Conservation (phyloP, 768 basidiomycete genomes). For the Chalciporus chontae region DNA sequence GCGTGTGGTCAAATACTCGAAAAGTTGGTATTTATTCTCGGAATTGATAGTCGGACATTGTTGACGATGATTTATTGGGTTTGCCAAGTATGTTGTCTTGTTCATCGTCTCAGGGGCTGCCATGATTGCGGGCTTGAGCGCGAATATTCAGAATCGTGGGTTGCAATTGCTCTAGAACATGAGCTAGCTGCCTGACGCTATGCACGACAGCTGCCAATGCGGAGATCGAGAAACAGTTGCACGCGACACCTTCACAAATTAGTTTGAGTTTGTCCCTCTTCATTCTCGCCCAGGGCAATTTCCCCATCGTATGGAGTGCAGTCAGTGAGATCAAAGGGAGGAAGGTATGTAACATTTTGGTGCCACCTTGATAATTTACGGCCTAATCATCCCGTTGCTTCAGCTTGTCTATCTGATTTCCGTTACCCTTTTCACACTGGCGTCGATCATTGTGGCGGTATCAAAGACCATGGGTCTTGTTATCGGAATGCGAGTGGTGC, state of each 20-base stretch:
- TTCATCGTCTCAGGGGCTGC: constrained; percentile 27
- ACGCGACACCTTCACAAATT: constrained; percentile 58
- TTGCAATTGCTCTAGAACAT: neutral
- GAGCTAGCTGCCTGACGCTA: neutral
- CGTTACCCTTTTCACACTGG: constrained; percentile 48
- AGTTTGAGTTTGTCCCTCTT: constrained; percentile 68
- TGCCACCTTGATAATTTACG: neutral
- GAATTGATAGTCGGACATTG: neutral
- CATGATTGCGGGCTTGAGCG: constrained; percentile 27
- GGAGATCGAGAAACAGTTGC: constrained; percentile 58
- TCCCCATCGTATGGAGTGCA: constrained; percentile 34
- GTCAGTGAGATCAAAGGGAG: constrained; percentile 61
- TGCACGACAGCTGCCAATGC: constrained; percentile 55
- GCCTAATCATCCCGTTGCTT: neutral
- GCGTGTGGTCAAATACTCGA: constrained; percentile 51
- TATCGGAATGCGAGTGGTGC: constrained; percentile 65
- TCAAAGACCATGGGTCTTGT: constrained; percentile 54
- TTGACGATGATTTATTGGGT: neutral
- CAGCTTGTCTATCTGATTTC: constrained; percentile 57
- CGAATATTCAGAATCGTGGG: constrained; percentile 31
- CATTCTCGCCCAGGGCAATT: constrained; percentile 64
- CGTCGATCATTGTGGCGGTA: constrained; percentile 55
- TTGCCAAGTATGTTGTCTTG: constrained; percentile 17
- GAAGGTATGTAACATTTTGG: constrained; percentile 41
- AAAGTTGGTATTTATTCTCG: constrained; percentile 40